Percentiles rank a stretch among this genome's conserved stretches.
These are phyloP conservation scores for Verbascum thapsus DNA, from an alignment of 257 asterid genomes.

Conservation along the genomic window DNA sequence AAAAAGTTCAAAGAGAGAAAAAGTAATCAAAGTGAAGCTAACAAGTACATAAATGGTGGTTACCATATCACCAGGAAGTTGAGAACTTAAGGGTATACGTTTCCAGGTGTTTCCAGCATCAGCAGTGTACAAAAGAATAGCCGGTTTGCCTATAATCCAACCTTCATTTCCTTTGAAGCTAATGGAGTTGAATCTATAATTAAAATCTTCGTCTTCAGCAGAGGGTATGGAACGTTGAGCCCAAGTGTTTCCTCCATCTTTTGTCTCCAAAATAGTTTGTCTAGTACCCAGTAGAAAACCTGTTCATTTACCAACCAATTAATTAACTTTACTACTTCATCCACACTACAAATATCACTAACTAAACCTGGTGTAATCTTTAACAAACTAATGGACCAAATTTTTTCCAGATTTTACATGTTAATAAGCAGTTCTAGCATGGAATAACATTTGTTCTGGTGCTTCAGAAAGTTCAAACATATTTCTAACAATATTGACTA, in stretches of 20 bases:
- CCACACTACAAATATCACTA: no score
- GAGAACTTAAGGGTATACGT: conserved; percentile 83
- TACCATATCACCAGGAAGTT: conserved; percentile 97
- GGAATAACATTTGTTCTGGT: no score
- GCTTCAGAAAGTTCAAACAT: no score
- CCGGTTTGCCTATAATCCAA: conserved; percentile 96
- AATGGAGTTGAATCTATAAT: conserved; percentile 85
- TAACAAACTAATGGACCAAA: no score
- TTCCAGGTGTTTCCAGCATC: conserved; percentile 89
- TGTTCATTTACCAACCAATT: conserved; percentile 36
- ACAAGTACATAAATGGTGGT: conserved; percentile 20
- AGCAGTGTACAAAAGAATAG: conserved; percentile 78
- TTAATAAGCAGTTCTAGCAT: no score
- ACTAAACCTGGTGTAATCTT: no score
- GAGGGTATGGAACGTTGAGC: conserved; percentile 76
- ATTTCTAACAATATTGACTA: no score
- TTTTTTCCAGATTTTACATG: no score
- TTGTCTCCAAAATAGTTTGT: conserved; percentile 92
- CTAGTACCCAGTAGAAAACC: conserved; percentile 89
- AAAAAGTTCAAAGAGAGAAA: not conserved
- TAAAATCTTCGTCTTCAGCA: conserved; percentile 97
- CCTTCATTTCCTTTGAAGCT: conserved; percentile 97
- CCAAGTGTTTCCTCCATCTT: conserved; percentile 94
- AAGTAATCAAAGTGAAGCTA: conserved; percentile 1
- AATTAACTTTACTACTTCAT: not conserved